Percentiles rank a stretch among this genome's conserved stretches.
These are phyloP conservation scores for Osmanthus fragrans DNA, from an alignment of 257 asterid genomes.

Conservation along the genomic window DNA sequence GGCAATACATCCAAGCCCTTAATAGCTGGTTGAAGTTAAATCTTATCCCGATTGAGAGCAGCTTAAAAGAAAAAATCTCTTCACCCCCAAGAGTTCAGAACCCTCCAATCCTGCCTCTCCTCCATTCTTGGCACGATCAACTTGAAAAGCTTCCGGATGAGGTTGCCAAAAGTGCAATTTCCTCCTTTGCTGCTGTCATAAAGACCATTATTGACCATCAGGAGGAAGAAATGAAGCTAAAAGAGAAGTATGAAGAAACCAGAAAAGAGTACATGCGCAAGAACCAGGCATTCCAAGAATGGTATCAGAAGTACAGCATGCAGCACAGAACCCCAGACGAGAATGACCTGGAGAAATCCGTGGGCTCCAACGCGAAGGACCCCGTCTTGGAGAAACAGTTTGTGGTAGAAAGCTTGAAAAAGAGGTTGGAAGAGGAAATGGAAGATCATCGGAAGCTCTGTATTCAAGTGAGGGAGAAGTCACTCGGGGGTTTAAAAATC, in stretches of 20 bases:
- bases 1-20: conserved; percentile 61
- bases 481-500: conserved; percentile 68
- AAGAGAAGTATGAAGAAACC: conserved; percentile 84
- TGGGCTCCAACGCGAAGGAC: conserved; percentile 47
- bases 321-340: conserved; percentile 50
- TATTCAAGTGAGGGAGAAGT: conserved; percentile 85
- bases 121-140: conserved; percentile 73
- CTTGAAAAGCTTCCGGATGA: conserved; percentile 95
- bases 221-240: conserved; percentile 85
- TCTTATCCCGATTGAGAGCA: conserved; percentile 84
- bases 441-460: conserved; percentile 79
- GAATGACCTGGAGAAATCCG: conserved; percentile 34
- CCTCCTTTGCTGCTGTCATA: conserved; percentile 79
- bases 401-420: conserved; percentile 74
- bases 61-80: conserved; percentile 67
- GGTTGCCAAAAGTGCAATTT: conserved; percentile 69
- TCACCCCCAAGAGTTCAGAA: conserved; percentile 60
- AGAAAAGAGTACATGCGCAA: conserved; percentile 68
- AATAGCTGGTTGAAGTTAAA: conserved; percentile 83
- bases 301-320: conserved; percentile 70
- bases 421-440: conserved; percentile 75
- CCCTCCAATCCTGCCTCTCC: conserved; percentile 82
- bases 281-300: conserved; percentile 74
- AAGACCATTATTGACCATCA: conserved; percentile 74
- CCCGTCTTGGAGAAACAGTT: conserved; percentile 63